Conservation (phyloP, 2,329 filamentous ascomycete species). For the Trichoderma atroviride region DNA sequence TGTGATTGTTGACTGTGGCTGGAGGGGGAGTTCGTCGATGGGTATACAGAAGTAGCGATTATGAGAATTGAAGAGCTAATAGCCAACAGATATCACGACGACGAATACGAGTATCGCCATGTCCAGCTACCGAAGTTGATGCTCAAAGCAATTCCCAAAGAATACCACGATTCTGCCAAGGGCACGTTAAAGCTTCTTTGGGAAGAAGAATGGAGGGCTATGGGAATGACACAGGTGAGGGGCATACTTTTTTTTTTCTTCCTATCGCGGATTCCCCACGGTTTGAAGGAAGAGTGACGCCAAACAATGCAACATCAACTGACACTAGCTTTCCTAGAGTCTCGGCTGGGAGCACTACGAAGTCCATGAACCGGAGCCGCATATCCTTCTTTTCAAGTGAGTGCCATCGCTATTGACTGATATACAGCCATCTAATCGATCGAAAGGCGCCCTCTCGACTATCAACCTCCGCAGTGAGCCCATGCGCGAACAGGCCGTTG, state of each 20-base stretch:
- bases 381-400: slow-evolving; percentile 98
- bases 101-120: slow-evolving; percentile 93
- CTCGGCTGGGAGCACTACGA: slow-evolving; percentile 99
- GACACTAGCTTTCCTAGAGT: slow-evolving; percentile 64
- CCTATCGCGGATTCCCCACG: not conserved
- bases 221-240: slow-evolving; percentile 93
- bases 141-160: slow-evolving; percentile 94
- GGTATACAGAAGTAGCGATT: not conserved
- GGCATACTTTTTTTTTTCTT: not conserved
- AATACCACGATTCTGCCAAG: slow-evolving; percentile 86
- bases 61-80: slow-evolving; percentile 14
- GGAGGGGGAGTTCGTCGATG: not conserved
- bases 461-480: slow-evolving; percentile 67
- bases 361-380: slow-evolving; percentile 96
- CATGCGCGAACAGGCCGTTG: not conserved
- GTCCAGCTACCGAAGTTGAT: slow-evolving; percentile 97
- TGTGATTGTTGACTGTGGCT: not conserved
- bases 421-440: slow-evolving; percentile 8
- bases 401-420: slow-evolving; percentile 26
- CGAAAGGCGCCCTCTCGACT: slow-evolving; percentile 64
- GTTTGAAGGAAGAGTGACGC: not conserved
- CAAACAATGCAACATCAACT: slow-evolving; percentile 13
- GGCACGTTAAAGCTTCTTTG: slow-evolving; percentile 94
- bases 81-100: slow-evolving; percentile 78
- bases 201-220: slow-evolving; percentile 97